Evolutionary conservation across 257 asterid genomes (phyloP).

Genomic region (Solanum tarijense): DNA sequence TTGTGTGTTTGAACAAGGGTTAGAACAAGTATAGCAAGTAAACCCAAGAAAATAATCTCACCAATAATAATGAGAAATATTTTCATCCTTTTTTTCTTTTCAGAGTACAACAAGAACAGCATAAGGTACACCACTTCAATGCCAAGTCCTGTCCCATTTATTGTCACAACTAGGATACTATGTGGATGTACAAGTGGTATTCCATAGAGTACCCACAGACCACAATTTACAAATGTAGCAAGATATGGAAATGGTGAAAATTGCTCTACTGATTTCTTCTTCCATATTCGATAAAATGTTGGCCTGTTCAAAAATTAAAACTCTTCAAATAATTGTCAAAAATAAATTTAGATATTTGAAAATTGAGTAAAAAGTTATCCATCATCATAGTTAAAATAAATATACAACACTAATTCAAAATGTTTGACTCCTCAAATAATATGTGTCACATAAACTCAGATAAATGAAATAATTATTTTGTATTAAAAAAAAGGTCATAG

Average conservation of each 20-base stretch:
- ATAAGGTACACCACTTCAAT: constrained; percentile 42
- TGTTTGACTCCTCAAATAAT: background rate
- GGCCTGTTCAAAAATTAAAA: constrained; percentile 29
- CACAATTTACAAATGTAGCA: constrained; percentile 69
- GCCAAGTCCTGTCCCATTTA: constrained; percentile 52
- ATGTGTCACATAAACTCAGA: background rate
- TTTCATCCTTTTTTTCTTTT: constrained; percentile 26
- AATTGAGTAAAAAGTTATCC: fast-evolving
- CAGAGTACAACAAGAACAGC: constrained; percentile 30
- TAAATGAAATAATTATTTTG: background rate
- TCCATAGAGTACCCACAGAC: constrained; percentile 70
- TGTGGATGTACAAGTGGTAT: constrained; percentile 72
- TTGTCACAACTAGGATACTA: constrained; percentile 58
- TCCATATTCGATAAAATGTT: constrained; percentile 50
- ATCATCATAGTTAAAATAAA: background rate
- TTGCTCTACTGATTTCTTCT: constrained; percentile 57
- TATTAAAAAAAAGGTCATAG: too few relatives aligned
- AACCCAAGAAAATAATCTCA: constrained; percentile 40
- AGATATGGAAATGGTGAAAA: constrained; percentile 66
- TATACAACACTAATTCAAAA: background rate
- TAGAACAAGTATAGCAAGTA: constrained; percentile 35
- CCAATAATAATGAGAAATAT: constrained; percentile 20
- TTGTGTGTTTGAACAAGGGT: constrained; percentile 28
- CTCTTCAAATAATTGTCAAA: background rate
- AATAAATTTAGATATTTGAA: background rate